phyloP scores from a whole-genome alignment of 2,329 filamentous ascomycete genomes.

The Boeremia exigua region DNA sequence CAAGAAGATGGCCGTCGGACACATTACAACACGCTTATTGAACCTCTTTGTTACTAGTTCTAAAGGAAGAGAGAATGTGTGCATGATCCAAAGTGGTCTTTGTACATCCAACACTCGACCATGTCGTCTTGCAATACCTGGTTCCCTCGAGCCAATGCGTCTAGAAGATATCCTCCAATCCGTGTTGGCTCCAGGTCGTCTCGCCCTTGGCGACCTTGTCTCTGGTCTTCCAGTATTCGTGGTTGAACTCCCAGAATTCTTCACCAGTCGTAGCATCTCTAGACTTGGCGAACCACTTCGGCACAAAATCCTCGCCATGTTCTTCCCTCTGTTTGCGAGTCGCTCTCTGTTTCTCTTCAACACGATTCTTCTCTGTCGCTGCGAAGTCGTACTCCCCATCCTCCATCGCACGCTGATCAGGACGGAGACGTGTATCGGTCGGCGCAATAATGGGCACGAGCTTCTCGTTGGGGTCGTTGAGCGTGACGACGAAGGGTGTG shows the following conservation, averaged over 20 bases:
- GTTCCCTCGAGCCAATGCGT: too few species aligned
- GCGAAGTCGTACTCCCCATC: slow-evolving; percentile 96
- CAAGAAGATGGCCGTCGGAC: too few species aligned
- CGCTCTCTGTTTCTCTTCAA: slow-evolving; percentile 89
- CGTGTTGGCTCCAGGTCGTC: slow-evolving; percentile 65
- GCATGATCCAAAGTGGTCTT: too few species aligned
- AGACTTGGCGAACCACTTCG: slow-evolving; percentile 82
- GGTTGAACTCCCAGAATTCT: slow-evolving; percentile 87
- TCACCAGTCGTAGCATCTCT: slow-evolving; percentile 82
- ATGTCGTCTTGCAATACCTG: too few species aligned
- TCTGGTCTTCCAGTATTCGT: slow-evolving; percentile 83
- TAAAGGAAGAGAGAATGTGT: too few species aligned
- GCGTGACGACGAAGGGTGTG: slow-evolving; percentile 91
- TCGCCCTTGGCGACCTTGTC: slow-evolving; percentile 68
- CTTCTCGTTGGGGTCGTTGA: slow-evolving; percentile 91
- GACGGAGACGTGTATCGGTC: slow-evolving; percentile 89
- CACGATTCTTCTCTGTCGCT: slow-evolving; percentile 88
- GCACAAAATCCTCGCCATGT: slow-evolving; percentile 78
- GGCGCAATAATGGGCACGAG: slow-evolving; percentile 80
- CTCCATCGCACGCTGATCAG: slow-evolving; percentile 97
- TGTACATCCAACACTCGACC: too few species aligned
- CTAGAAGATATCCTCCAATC: slow-evolving; percentile 77
- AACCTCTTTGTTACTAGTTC: too few species aligned
- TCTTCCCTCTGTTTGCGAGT: slow-evolving; percentile 75
- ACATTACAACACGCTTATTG: too few species aligned